Evolutionary conservation across 148 eudicot species (phyloP).

Genomic region (Camellia sinensis): DNA sequence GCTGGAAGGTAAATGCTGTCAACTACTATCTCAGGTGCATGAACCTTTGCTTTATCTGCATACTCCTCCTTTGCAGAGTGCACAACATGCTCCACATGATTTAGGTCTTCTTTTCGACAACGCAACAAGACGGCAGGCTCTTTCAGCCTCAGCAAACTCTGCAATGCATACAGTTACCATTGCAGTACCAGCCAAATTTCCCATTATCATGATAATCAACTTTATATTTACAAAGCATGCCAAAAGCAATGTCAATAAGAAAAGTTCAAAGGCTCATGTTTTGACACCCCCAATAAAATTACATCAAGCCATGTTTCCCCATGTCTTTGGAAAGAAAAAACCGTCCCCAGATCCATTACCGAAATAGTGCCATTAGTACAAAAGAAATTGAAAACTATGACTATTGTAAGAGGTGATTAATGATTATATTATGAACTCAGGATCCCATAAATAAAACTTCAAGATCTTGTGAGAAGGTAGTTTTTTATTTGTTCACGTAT

Average conservation of each 20-base stretch:
- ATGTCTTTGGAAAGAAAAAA: background rate
- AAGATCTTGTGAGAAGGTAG: background rate
- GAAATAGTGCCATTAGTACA: background rate
- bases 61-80: conserved; percentile 68
- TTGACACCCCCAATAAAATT: background rate
- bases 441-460: background rate
- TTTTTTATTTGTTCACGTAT: background rate
- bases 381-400: background rate
- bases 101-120: conserved; percentile 68
- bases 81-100: conserved; percentile 54
- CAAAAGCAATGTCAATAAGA: background rate
- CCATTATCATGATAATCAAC: background rate
- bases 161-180: conserved; percentile 16
- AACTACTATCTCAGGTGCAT: conserved; percentile 67
- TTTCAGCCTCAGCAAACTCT: conserved; percentile 91
- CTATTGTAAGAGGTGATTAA: background rate
- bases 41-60: conserved; percentile 66
- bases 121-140: conserved; percentile 90
- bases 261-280: background rate
- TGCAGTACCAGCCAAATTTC: background rate
- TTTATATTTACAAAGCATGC: background rate
- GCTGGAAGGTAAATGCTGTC: conserved; percentile 81
- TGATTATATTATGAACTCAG: background rate
- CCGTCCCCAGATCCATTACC: background rate
- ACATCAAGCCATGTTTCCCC: background rate